These are phyloP conservation scores for Sugiyamaella castrensis DNA, from an alignment of 1,139 yeast genomes.

Conservation along the genomic window DNA sequence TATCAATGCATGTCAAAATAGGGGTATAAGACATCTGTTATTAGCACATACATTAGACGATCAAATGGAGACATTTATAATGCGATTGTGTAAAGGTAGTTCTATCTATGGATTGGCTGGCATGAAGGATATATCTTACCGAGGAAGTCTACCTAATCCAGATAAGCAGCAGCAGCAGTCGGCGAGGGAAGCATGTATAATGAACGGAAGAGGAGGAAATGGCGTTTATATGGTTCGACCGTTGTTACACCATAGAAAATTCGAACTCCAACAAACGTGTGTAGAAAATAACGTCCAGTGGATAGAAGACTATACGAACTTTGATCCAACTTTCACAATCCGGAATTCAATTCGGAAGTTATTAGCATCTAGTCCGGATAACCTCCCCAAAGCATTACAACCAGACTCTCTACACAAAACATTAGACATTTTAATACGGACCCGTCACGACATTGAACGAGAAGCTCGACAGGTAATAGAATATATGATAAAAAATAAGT, in stretches of 20 bases:
- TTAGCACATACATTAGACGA: constrained; percentile 72
- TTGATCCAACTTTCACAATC: constrained; percentile 50
- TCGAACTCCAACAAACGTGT: constrained; percentile 49
- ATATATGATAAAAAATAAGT: constrained; percentile 1
- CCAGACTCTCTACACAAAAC: constrained; percentile 12
- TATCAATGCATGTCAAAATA: constrained; percentile 37
- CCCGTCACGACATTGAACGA: constrained; percentile 8
- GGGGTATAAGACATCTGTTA: constrained; percentile 40
- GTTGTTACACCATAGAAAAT: constrained; percentile 47
- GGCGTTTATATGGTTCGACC: constrained; percentile 48
- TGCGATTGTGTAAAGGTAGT: constrained; percentile 54
- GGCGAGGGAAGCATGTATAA: constrained; percentile 27
- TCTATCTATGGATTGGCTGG: constrained; percentile 57
- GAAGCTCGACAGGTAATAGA: constrained; percentile 10
- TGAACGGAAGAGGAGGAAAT: constrained; percentile 20
- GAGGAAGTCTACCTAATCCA: constrained; percentile 20
- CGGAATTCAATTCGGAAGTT: constrained; percentile 47
- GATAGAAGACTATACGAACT: constrained; percentile 70
- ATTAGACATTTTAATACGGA: not conserved
- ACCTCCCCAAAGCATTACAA: constrained; percentile 15
- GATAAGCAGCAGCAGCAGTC: constrained; percentile 2
- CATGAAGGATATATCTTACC: constrained; percentile 32
- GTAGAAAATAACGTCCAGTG: constrained; percentile 43
- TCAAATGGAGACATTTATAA: constrained; percentile 65
- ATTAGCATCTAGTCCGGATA: constrained; percentile 14